phyloP scores from a whole-genome alignment of 768 basidiomycete species.

The Pisolithus albus region DNA sequence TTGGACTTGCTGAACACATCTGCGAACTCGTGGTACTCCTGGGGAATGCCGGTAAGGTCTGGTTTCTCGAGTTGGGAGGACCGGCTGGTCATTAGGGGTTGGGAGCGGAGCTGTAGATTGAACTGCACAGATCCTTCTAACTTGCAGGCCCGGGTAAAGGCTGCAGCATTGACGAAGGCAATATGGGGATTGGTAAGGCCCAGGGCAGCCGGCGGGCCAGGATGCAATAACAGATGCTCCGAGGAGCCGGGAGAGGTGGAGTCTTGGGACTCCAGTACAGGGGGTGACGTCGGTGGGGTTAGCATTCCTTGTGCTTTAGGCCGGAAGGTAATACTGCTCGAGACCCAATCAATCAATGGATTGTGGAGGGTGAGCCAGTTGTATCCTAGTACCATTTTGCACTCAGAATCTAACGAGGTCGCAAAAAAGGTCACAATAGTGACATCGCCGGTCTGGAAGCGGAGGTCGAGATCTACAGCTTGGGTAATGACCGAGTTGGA shows the following conservation, averaged over 20 bases:
- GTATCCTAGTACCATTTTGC: background rate
- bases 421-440: conserved; percentile 2
- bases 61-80: background rate
- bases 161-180: background rate
- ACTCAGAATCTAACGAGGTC: conserved; percentile 1
- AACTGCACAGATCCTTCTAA: background rate
- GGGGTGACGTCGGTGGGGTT: background rate
- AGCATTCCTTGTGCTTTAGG: background rate
- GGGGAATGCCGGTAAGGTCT: too few relatives aligned
- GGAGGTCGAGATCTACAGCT: background rate
- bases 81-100: too few relatives aligned
- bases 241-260: too few relatives aligned
- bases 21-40: conserved; percentile 10
- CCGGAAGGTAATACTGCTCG: background rate
- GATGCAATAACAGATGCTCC: too few relatives aligned
- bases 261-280: too few relatives aligned
- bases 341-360: background rate
- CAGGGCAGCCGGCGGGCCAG: background rate
- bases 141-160: background rate
- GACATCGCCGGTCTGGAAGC: background rate
- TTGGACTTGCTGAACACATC: conserved; percentile 12
- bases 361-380: background rate
- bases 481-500: too few relatives aligned
- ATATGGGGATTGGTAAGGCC: background rate
- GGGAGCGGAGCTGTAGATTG: background rate